Evolutionary conservation across 495 filamentous ascomycete genomes (phyloP), one percentile per base, ranked within the genome.

Genomic region (Monascus purpureus): DNA sequence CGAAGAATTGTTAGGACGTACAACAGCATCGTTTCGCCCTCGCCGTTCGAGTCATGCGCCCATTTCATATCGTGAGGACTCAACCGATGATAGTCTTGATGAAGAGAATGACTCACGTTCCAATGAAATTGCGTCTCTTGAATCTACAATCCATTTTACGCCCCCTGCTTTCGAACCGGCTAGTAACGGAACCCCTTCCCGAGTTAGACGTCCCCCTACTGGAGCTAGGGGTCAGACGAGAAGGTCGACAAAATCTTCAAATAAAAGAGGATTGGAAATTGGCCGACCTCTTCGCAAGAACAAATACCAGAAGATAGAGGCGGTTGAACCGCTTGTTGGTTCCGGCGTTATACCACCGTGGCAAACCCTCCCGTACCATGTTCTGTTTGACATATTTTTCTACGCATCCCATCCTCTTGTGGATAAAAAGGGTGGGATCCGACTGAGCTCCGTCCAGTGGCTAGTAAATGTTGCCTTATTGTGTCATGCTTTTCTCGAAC

Each of bases 321-420:
- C 33, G 13, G 38, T 34, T 6, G 35, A 41, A 4, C 16, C 29
- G 8, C 29, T 39, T 1, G n/a, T 55, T 11, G 39, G 42, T 15
- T 58, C 66, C 16, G 57, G 59, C 9, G 57, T 55, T 16, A 72
- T 72, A 22, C 80, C 75, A 25, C 61, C 69, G 3, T 93, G 82
- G 82, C 52, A 67, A 7, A 68, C 56, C 1, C 53, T 92, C 3
- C 82, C 82, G 1, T 84, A 87, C 39, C 65, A 80, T 13, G 57
- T 90, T 2, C 66, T 82, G 13, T 50, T 79, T 9, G 59, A 75
- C 19, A 71, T 87, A 29, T 84, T 93, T 44, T 39, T 64, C 28
- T 70, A 64, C 37, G 75, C 80, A 4, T 70, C 75, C 4, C 52
- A 67, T 26, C 77, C 81, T 2, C 52, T 82, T 8, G 56, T 70